A percentile compares a stretch with the other conserved stretches of the same genome.
Evolutionary conservation across 495 filamentous ascomycete species (phyloP).

Genomic region (Tuber indicum): DNA sequence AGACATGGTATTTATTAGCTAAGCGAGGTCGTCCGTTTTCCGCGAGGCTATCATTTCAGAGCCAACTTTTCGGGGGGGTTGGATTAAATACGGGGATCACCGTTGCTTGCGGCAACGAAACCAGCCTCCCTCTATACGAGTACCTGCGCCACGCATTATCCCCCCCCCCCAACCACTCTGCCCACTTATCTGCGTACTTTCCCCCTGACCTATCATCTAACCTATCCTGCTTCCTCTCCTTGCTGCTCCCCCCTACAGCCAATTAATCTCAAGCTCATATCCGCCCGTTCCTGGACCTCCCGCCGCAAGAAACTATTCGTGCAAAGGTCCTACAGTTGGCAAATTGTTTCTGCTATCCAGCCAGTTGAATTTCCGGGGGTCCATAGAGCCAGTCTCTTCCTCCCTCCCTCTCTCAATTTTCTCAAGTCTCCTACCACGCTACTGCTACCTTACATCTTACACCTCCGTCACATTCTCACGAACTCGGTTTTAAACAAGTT

Average conservation of each 20-base stretch:
- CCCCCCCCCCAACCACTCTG: not conserved
- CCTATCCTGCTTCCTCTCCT: conserved; percentile 9
- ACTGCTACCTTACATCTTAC: not conserved
- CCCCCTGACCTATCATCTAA: not conserved
- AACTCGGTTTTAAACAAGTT: not conserved
- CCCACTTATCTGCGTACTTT: not conserved
- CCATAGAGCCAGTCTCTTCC: conserved; percentile 22
- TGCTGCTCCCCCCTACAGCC: conserved; percentile 22
- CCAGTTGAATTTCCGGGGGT: conserved; percentile 17
- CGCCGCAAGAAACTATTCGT: conserved; percentile 25
- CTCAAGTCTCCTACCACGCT: not conserved
- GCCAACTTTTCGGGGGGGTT: not conserved
- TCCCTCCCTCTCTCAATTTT: not conserved
- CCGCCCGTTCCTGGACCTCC: conserved; percentile 11
- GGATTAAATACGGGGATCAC: not conserved
- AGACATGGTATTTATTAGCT: not conserved
- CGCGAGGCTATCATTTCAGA: not conserved
- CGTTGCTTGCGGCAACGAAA: conserved; percentile 22
- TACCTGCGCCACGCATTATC: conserved; percentile 35
- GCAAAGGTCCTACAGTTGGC: conserved; percentile 24
- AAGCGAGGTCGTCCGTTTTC: not conserved
- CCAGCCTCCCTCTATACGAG: conserved; percentile 27
- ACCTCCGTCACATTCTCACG: not conserved
- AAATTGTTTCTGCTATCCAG: conserved; percentile 15
- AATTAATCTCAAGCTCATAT: conserved; percentile 29